These are phyloP conservation scores for Lactuca sativa DNA, from an alignment of 129 eudicot species.

Conservation along the genomic window DNA sequence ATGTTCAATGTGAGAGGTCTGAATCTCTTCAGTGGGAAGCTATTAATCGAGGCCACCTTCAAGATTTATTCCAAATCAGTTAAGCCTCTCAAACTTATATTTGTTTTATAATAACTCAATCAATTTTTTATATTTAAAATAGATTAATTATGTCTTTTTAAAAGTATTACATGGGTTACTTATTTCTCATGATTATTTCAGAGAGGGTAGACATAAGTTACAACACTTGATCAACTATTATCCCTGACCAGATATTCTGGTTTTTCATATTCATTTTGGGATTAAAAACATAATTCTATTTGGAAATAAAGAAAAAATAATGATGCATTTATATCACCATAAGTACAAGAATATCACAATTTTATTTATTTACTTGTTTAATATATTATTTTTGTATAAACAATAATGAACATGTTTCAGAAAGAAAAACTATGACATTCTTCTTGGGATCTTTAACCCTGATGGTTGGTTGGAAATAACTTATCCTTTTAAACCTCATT, in stretches of 20 bases:
- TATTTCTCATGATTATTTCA: not conserved
- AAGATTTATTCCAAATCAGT: slow-evolving; percentile 75
- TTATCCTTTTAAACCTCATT: slow-evolving; percentile 49
- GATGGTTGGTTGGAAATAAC: slow-evolving; percentile 99
- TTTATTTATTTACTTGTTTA: not conserved
- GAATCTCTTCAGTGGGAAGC: slow-evolving; percentile 71
- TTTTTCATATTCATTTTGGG: not conserved
- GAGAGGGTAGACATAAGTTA: slow-evolving; percentile 76
- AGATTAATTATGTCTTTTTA: not conserved
- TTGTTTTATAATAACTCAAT: too few species aligned
- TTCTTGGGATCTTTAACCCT: slow-evolving; percentile 84
- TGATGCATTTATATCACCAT: not conserved
- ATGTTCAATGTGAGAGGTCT: slow-evolving; percentile 86
- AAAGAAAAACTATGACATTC: slow-evolving; percentile 79
- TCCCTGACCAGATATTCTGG: slow-evolving; percentile 70
- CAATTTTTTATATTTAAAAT: not conserved
- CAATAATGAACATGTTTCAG: slow-evolving; percentile 83
- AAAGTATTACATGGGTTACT: not conserved
- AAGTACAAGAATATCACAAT: not conserved
- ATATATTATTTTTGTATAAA: slow-evolving; percentile 6
- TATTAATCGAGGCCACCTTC: slow-evolving; percentile 79
- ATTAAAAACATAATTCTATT: not conserved
- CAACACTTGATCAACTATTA: slow-evolving; percentile 54
- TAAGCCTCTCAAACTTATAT: slow-evolving; percentile 14
- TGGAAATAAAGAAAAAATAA: not conserved